Conservation (phyloP, 164 flowering plant species). For the Tetrastigma voinierianum region DNA sequence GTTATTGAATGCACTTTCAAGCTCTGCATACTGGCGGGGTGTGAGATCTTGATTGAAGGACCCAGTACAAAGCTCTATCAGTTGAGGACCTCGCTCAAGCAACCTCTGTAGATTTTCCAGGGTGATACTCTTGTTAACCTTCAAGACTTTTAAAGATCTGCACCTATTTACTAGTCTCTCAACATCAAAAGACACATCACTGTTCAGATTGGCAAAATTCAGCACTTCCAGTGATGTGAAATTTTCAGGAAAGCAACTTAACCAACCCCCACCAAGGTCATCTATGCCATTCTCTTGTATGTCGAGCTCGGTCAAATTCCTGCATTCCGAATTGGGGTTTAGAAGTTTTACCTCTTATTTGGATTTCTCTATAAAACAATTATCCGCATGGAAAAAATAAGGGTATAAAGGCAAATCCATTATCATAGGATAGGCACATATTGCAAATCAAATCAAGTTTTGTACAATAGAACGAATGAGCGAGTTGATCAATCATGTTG, state of each 20-base stretch:
- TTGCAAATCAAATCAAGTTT: too few relatives aligned
- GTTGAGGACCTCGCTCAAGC: constrained; percentile 56
- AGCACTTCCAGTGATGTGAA: constrained; percentile 66
- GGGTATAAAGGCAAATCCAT: background rate
- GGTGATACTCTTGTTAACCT: constrained; percentile 51
- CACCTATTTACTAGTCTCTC: constrained; percentile 71
- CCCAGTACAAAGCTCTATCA: constrained; percentile 73
- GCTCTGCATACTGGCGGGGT: constrained; percentile 30
- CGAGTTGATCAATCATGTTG: too few relatives aligned
- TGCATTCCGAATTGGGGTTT: constrained; percentile 19
- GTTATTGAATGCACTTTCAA: constrained; percentile 45
- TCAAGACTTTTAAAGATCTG: constrained; percentile 57
- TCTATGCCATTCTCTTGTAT: constrained; percentile 46
- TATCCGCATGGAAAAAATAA: background rate
- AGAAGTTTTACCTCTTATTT: background rate
- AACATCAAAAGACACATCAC: constrained; percentile 58
- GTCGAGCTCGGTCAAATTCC: constrained; percentile 56
- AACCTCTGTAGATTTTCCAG: constrained; percentile 59
- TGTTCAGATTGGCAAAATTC: constrained; percentile 52
- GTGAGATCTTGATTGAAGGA: constrained; percentile 56
- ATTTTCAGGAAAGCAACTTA: constrained; percentile 74
- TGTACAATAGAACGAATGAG: too few relatives aligned
- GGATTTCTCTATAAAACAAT: too few relatives aligned
- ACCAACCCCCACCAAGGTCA: constrained; percentile 47
- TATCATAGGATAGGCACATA: too few relatives aligned